Base-by-base conservation (phyloP, 495 filamentous ascomycete genomes). In the Beverwykella pulmonaria region DNA sequence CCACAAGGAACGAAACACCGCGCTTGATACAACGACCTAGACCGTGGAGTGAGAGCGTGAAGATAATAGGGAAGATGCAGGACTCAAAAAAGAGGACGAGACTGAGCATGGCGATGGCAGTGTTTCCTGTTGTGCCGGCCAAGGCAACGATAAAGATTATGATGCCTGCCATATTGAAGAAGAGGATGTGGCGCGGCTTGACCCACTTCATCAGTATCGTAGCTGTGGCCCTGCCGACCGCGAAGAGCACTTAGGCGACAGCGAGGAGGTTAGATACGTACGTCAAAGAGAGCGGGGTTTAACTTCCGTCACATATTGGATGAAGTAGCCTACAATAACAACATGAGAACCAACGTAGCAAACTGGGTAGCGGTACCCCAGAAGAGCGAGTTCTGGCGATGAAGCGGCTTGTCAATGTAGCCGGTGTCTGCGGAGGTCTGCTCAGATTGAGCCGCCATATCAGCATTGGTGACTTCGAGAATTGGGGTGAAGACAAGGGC, bases 401-500 rank as follows among this genome's bases (percentile, higher is more conserved):
- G 34, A 27, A 73, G 30, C 6, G 68, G 71, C 67, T 81, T 77
- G 46, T 80, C 82, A 58, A 73, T 65, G 25, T 71, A 68, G 12
- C 73, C 75, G 20, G 72, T 76, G 48, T 76, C 70, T 6, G n/a
- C 29, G 1, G 60, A 39, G 14, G 53, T 22, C 39, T 64, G 32
- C 56, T 81, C 80, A 26, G 67, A 76, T 59, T 82, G 83, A 26
- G 79, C 79, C 27, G 80, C 53, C 61, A 81, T 90, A 71, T 90
- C 88, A 25, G 88, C 87, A 68, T 92, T 88, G 6, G 88, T 90
- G 69, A 91, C 84, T 75, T 91, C 88, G 26, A 88, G 88, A 26
- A 91, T 88, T 0, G 79, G 79, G 3, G 83, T 80, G 41, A 90
- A 70, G 75, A 81, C 87, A 78, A 91, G 91, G 52, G 88, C 77